Conservation (phyloP, 495 filamentous ascomycete genomes). For the Viridothelium virens region DNA sequence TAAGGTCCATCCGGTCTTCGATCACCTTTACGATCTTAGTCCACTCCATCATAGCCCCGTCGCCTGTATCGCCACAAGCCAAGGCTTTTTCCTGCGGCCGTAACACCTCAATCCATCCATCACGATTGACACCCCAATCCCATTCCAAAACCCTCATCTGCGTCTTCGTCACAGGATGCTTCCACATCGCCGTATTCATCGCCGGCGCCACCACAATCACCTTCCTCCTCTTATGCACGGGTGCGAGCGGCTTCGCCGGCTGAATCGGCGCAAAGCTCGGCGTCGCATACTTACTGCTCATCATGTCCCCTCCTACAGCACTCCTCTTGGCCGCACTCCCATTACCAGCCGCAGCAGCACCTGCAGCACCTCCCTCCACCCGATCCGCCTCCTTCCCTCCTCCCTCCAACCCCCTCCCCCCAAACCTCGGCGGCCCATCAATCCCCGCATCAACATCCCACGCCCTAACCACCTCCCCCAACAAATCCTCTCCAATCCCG, state of each 20-base stretch:
- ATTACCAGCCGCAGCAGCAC: neutral
- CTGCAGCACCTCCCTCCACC: conserved; percentile 1
- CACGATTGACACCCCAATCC: conserved; percentile 56
- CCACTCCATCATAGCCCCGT: conserved; percentile 74
- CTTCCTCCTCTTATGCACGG: conserved; percentile 34
- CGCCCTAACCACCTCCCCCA: conserved; percentile 68
- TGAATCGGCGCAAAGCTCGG: neutral
- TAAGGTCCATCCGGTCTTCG: conserved; percentile 40
- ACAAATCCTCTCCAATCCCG: conserved; percentile 60
- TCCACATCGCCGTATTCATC: conserved; percentile 92
- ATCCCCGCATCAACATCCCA: conserved; percentile 71
- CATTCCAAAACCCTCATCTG: conserved; percentile 61
- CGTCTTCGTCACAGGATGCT: conserved; percentile 67
- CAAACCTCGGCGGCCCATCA: conserved; percentile 33
- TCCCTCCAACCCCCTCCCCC: neutral
- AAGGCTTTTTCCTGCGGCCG: conserved; percentile 60
- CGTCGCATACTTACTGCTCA: conserved; percentile 4
- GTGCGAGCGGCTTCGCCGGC: neutral
- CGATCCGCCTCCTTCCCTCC: conserved; percentile 9
- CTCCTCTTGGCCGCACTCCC: conserved; percentile 11
- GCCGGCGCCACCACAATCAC: conserved; percentile 60
- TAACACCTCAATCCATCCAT: conserved; percentile 71
- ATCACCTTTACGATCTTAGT: conserved; percentile 59
- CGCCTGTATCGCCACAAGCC: conserved; percentile 74
- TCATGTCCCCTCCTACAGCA: neutral